These are phyloP conservation scores for Hyaloscypha hepaticicola DNA, from an alignment of 495 filamentous ascomycete species.

Conservation along the genomic window DNA sequence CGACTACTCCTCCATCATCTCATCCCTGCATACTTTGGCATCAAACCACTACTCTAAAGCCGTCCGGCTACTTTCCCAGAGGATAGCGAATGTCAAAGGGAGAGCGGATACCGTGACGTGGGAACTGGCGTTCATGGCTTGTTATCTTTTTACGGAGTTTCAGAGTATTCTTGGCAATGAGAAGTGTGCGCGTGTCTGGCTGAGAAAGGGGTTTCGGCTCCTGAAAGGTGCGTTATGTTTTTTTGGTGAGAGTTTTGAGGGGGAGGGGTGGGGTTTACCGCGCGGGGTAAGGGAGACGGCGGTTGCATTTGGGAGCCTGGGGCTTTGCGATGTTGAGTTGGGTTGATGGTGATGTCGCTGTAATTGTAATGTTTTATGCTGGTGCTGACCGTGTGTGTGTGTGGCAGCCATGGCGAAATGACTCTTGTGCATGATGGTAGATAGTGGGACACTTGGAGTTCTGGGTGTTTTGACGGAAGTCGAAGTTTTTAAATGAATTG, in stretches of 20 bases:
- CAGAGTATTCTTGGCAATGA: not conserved
- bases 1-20: not conserved
- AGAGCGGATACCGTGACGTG: not conserved
- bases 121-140: constrained; percentile 12
- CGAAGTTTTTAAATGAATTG: too few species aligned
- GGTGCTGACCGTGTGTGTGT: not conserved
- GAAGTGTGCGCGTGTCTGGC: not conserved
- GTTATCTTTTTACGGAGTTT: constrained; percentile 3
- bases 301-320: not conserved
- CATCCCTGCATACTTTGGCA: not conserved
- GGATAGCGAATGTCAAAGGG: not conserved
- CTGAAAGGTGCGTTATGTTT: not conserved
- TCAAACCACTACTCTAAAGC: constrained; percentile 8
- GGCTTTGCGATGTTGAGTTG: not conserved
- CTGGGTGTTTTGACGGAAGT: too few species aligned
- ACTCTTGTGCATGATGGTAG: not conserved
- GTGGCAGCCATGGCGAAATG: not conserved
- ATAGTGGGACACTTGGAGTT: too few species aligned
- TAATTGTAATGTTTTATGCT: not conserved
- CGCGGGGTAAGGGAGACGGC: not conserved
- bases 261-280: not conserved
- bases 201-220: constrained; percentile 3
- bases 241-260: not conserved
- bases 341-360: not conserved
- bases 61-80: not conserved